Evolutionary conservation across 2,329 filamentous ascomycete genomes (phyloP), one percentile per base, ranked within the genome.

Genomic region (Alternaria arborescens): DNA sequence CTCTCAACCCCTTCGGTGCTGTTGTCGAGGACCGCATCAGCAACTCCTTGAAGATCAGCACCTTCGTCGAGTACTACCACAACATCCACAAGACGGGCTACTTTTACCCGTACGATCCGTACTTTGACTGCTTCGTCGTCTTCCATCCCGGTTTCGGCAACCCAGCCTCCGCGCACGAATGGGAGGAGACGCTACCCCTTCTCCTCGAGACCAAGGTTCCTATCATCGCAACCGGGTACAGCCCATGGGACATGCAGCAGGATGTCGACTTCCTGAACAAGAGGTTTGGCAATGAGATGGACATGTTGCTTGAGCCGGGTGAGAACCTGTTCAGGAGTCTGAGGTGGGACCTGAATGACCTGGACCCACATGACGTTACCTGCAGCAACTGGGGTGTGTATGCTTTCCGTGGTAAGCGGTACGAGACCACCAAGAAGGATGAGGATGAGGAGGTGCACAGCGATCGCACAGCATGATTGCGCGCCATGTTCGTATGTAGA

Each of bases 111-210:
- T 97, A 96, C 76, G 95, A 99, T 76, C 95, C 95, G 1, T 99
- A 99, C 82, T 97, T 99, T 78, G 95, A 99, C 83, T 95, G 92
- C 79, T 97, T 99, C 76, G 89, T 99, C 73, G 86, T 97, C 52
- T 99, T 98, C 85, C 96, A 99, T 75, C 96, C 96, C 0, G 96
- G 96, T 8, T 86, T 99, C 18, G 96, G 95, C 12, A 95, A 99
- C 78, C 94, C 96, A 0, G 93, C 94, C 14, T 94, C 91, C 74
- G 92, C 91, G 53, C 92, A 97, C 72, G 95, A 99, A 79, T 99
- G 96, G 95, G 87, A 91, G 60, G 89, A 94, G 71, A 98, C 95
- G 0, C 81, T 99, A 8, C 95, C 95, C 2, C 85, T 93, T 72
- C 86, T 99, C 28, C 84, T 99, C 20, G 94, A 97, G 82, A 99